Percentiles rank a stretch among this genome's conserved stretches.
Conservation (phyloP, 805 yeast genomes). For the Yarrowia porcina region DNA sequence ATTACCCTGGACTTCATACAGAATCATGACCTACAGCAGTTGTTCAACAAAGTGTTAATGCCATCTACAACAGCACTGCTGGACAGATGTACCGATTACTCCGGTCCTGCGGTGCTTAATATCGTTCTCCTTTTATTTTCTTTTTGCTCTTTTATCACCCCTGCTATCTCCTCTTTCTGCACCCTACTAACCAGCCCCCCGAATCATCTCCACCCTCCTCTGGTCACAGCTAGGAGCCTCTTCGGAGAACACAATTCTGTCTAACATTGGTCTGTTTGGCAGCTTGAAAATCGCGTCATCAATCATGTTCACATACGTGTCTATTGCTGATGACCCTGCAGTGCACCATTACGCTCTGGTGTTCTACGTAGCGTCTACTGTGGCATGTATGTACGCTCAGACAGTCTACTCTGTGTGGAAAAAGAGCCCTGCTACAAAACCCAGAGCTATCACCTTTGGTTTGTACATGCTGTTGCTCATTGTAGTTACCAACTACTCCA, state of each 20-base stretch:
- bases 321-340: slow-evolving; percentile 2
- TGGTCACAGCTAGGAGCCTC: slow-evolving; percentile 17
- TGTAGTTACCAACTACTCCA: slow-evolving; percentile 50
- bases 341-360: slow-evolving; percentile 9
- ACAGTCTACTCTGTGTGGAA: slow-evolving; percentile 27
- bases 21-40: too few relatives aligned
- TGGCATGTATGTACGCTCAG: slow-evolving; percentile 17
- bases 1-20: too few relatives aligned
- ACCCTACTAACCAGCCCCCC: slow-evolving; percentile 1
- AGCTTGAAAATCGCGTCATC: neutral
- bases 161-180: too few relatives aligned
- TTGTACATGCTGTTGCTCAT: neutral
- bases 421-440: neutral
- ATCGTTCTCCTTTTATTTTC: too few relatives aligned
- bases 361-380: slow-evolving; percentile 2
- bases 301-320: slow-evolving; percentile 3
- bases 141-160: too few relatives aligned
- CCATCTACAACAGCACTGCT: too few relatives aligned
- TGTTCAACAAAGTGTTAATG: too few relatives aligned
- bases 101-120: too few relatives aligned
- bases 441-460: slow-evolving; percentile 9
- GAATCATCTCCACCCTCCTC: neutral
- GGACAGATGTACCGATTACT: too few relatives aligned
- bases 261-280: slow-evolving; percentile 18
- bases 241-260: neutral